phyloP scores from a whole-genome alignment of 495 filamentous ascomycete genomes.

The Schizothecium vesticola region DNA sequence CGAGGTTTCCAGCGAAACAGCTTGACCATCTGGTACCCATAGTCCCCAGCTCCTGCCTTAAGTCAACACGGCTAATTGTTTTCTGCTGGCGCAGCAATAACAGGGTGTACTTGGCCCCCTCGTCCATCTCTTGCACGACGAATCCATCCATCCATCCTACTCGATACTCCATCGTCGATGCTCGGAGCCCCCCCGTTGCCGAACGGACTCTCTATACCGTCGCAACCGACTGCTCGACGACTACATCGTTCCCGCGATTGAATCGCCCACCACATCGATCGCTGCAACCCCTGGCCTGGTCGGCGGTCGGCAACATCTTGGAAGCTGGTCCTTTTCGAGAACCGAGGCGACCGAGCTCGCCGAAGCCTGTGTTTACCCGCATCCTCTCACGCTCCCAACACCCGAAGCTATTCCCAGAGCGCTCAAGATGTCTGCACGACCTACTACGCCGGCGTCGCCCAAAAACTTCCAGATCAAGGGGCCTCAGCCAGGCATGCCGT shows the following conservation, averaged over 20 bases:
- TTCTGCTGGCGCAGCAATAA: background rate
- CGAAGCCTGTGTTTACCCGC: background rate
- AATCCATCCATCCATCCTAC: background rate
- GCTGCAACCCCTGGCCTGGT: background rate
- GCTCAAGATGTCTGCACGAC: conserved; percentile 37
- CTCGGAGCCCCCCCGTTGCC: background rate
- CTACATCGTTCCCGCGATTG: background rate
- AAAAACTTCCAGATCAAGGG: conserved; percentile 49
- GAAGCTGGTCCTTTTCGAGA: background rate
- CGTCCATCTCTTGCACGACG: background rate
- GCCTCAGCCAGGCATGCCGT: conserved; percentile 44
- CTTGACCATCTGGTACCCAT: background rate
- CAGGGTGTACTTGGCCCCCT: background rate
- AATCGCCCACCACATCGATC: background rate
- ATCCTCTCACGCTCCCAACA: background rate
- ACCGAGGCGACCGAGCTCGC: background rate
- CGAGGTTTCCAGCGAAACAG: background rate
- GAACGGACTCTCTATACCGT: background rate
- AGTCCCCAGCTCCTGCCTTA: background rate
- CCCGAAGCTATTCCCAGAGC: background rate
- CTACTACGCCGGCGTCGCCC: conserved; percentile 48
- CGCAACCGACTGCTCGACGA: background rate
- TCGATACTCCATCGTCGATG: too few species aligned
- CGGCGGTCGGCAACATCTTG: background rate
- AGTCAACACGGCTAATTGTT: background rate